phyloP scores from a whole-genome alignment of 768 basidiomycete species.

The Suillus occidentalis region DNA sequence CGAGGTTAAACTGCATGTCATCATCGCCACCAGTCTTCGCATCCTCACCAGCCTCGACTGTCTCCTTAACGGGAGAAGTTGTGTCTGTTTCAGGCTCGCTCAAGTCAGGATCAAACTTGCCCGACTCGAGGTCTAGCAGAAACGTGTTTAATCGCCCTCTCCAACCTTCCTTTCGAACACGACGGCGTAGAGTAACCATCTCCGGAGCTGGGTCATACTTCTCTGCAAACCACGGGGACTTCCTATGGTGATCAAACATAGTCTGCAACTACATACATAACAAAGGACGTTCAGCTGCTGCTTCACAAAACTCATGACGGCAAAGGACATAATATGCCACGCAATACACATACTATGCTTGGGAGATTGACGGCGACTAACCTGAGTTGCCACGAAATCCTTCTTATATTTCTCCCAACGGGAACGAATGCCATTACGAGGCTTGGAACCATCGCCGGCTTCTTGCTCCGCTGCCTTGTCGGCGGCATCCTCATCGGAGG shows the following conservation, averaged over 20 bases:
- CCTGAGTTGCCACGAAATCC: constrained; percentile 84
- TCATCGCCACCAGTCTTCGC: constrained; percentile 58
- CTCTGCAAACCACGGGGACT: constrained; percentile 96
- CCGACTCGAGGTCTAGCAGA: constrained; percentile 76
- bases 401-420: constrained; percentile 96
- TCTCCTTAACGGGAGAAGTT: constrained; percentile 54
- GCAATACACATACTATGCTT: constrained; percentile 12
- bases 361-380: constrained; percentile 42
- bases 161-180: constrained; percentile 86
- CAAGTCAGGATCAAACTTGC: constrained; percentile 81
- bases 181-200: constrained; percentile 65
- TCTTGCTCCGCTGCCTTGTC: constrained; percentile 85
- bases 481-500: constrained; percentile 77
- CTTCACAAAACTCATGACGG: constrained; percentile 9
- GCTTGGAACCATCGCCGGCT: constrained; percentile 79
- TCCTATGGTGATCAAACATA: constrained; percentile 93
- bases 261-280: constrained; percentile 80
- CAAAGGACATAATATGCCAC: constrained; percentile 23
- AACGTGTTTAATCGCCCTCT: constrained; percentile 71
- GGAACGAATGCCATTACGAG: constrained; percentile 78
- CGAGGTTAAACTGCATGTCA: constrained; percentile 73
- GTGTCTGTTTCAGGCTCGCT: constrained; percentile 59
- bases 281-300: constrained; percentile 27
- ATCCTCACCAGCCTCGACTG: constrained; percentile 47
- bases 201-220: constrained; percentile 85